Base-by-base conservation (phyloP, 2,329 filamentous ascomycete species). In the Chalaropsis ovoidea region DNA sequence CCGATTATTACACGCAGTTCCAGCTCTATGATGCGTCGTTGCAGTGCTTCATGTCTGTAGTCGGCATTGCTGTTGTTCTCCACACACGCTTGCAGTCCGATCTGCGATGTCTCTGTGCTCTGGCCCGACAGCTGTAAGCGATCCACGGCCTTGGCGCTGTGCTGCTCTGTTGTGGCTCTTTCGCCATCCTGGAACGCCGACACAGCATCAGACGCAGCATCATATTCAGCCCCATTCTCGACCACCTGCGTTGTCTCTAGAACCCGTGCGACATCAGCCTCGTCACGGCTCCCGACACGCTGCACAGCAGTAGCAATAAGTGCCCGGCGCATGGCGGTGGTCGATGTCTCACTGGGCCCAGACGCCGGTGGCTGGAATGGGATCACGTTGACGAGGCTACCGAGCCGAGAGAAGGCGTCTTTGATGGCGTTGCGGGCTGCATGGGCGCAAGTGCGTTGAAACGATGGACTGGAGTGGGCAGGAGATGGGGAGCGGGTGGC, bases 1-100 rank as follows among this genome's bases (percentile, higher is more conserved):
- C 31, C 42, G n/a, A 56, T 49, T 4, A 43, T 41, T 3, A 62
- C 64, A 17, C 64, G 45, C 15, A 65, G 19, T 58, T 65, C 64
- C 22, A 65, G 39, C 31, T 61, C 64, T 7, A 61, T 61, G n/a
- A 65, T 31, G 13, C 47, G 42, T 22, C 22, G 19, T 8, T 42
- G 22, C 7, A 65, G 54, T 13, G 60, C 45, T 7, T 43, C 31
- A 15, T n/a, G 42, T 10, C 61, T 41, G 27, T 15, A 15, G 11
- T 39, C 47, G n/a, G 7, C 17, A 4, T 39, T 17, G 2, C 10
- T 45, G 3, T 35, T 39, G 8, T 15, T 27, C n/a, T 47, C 27
- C 35, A 27, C 41, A 5, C 17, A 22, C 1, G 22, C 22, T 10
- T 2, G 31, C 3, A n/a, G 27, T 11, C 54, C 5, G 54, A n/a